Percentiles rank a stretch among this genome's conserved stretches.
Evolutionary conservation across 164 flowering plant genomes (phyloP).

Genomic region (Litsea cubeba): DNA sequence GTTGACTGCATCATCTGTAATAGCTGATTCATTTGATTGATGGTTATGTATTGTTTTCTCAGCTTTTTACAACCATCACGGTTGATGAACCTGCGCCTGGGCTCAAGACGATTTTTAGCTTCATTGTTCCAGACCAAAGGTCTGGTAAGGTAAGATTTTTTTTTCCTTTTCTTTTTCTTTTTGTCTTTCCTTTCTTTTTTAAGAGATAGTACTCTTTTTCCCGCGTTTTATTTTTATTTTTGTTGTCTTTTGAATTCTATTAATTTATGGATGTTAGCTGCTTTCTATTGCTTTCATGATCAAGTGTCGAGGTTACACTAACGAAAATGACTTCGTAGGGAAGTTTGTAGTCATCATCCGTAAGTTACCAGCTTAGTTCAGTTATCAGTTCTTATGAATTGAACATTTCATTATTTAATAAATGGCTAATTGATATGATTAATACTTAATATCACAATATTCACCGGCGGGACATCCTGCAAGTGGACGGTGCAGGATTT

Average conservation of each 20-base stretch:
- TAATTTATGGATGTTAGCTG: too few relatives aligned
- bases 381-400: too few relatives aligned
- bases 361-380: too few relatives aligned
- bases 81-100: conserved; percentile 85
- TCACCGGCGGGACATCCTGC: too few relatives aligned
- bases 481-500: too few relatives aligned
- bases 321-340: too few relatives aligned
- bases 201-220: neutral
- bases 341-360: too few relatives aligned
- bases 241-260: neutral
- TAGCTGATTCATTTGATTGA: neutral
- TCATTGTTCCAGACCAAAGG: conserved; percentile 67
- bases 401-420: too few relatives aligned
- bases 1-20: neutral
- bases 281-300: too few relatives aligned
- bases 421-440: too few relatives aligned
- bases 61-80: conserved; percentile 61
- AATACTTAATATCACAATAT: too few relatives aligned
- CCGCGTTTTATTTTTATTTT: neutral
- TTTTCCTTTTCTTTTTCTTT: neutral
- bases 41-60: conserved; percentile 2
- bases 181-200: neutral
- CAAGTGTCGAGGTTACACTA: too few relatives aligned
- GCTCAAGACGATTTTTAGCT: conserved; percentile 70
- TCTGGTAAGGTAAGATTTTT: conserved; percentile 65